Percentiles rank a stretch among this genome's conserved stretches.
Conservation (phyloP, 257 asterid species). For the Solanum tarijense region DNA sequence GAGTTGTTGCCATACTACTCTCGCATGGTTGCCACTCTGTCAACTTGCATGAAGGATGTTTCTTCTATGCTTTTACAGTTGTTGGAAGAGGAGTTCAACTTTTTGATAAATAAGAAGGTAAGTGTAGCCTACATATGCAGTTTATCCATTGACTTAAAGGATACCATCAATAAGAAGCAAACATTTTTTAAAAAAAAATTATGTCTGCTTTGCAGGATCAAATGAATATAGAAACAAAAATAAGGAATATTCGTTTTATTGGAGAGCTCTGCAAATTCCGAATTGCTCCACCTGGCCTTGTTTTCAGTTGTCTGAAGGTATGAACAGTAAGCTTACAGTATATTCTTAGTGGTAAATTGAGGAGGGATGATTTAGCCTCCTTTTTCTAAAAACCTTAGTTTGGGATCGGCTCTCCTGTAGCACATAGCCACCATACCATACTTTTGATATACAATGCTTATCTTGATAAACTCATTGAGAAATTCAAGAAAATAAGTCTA, state of each 20-base stretch:
- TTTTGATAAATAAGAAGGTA: conserved; percentile 90
- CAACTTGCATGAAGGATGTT: conserved; percentile 93
- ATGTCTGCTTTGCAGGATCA: conserved; percentile 65
- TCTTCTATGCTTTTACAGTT: conserved; percentile 81
- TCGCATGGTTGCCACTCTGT: conserved; percentile 91
- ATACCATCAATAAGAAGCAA: not conserved
- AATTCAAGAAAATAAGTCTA: not conserved
- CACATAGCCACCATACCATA: not conserved
- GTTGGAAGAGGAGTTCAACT: conserved; percentile 94
- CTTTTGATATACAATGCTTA: not conserved
- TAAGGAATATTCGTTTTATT: conserved; percentile 86
- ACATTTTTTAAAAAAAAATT: not conserved
- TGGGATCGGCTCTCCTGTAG: not conserved
- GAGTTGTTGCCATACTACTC: conserved; percentile 96
- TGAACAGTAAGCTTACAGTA: not conserved
- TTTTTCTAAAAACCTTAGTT: not conserved
- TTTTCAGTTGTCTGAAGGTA: conserved; percentile 93
- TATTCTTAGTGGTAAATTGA: not conserved
- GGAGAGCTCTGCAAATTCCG: conserved; percentile 99
- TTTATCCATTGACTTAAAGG: not conserved
- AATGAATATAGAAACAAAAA: conserved; percentile 95
- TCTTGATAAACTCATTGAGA: not conserved
- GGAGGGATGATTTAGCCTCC: not conserved
- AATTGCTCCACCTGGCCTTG: conserved; percentile 82
- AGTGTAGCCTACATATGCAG: not conserved